phyloP scores from a whole-genome alignment of 805 yeast species.

The Komagataella phaffii region DNA sequence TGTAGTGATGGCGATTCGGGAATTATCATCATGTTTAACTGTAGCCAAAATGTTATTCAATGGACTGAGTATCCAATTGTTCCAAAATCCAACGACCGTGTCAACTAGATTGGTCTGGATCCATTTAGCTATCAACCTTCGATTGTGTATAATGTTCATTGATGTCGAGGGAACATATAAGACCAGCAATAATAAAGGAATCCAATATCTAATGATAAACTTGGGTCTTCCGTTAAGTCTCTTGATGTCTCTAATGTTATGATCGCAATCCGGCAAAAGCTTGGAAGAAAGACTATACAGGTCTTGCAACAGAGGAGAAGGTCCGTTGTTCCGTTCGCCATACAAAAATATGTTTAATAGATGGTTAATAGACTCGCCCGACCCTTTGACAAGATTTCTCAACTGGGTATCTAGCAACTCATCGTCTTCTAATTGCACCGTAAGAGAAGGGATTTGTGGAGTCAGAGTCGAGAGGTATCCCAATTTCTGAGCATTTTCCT shows the following conservation, averaged over 20 bases:
- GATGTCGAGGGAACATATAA: slow-evolving; percentile 42
- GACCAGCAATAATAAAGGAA: slow-evolving; percentile 29
- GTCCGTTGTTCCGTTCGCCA: background rate
- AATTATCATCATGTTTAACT: slow-evolving; percentile 69
- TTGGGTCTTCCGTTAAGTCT: slow-evolving; percentile 22
- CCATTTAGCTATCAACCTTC: slow-evolving; percentile 44
- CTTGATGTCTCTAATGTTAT: background rate
- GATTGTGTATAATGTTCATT: slow-evolving; percentile 29
- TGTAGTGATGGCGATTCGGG: slow-evolving; percentile 64
- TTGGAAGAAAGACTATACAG: background rate
- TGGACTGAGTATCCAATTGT: slow-evolving; percentile 80
- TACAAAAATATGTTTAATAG: background rate
- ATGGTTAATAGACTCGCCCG: background rate
- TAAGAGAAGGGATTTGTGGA: background rate
- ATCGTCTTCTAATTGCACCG: background rate
- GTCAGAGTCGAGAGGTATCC: slow-evolving; percentile 11
- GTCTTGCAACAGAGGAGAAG: background rate
- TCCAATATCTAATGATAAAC: slow-evolving; percentile 45
- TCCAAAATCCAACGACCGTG: slow-evolving; percentile 53
- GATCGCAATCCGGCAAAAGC: background rate
- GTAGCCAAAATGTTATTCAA: slow-evolving; percentile 58
- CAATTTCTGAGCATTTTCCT: slow-evolving; percentile 18
- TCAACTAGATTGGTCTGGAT: slow-evolving; percentile 42
- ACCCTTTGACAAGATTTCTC: background rate
- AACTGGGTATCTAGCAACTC: background rate